Evolutionary conservation across 2,329 filamentous ascomycete species (phyloP).

Genomic region (Knufia petricola): DNA sequence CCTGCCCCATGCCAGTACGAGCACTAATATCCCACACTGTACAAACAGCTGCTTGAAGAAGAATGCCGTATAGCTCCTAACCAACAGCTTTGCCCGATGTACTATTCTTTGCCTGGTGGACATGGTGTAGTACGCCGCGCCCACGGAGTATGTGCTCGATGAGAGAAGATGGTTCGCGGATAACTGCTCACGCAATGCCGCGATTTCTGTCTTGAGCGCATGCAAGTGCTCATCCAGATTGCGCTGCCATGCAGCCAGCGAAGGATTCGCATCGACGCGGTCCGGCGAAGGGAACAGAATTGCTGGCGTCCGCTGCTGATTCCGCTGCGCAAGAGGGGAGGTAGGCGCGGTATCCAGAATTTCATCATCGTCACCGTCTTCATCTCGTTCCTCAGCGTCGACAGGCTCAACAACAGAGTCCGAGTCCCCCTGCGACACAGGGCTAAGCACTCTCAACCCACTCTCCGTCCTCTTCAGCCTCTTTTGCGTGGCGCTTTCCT

Average conservation of each 20-base stretch:
- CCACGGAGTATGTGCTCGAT: slow-evolving; percentile 13
- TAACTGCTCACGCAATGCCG: slow-evolving; percentile 84
- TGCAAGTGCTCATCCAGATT: slow-evolving; percentile 75
- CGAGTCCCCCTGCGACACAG: slow-evolving; percentile 58
- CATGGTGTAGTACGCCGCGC: slow-evolving; percentile 27
- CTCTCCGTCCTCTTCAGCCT: slow-evolving; percentile 2
- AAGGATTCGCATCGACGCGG: slow-evolving; percentile 22
- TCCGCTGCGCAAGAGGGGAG: background rate
- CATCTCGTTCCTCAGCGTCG: slow-evolving; percentile 31
- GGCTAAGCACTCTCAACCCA: slow-evolving; percentile 62
- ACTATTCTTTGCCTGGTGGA: slow-evolving; percentile 5
- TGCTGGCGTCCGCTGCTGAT: slow-evolving; percentile 11
- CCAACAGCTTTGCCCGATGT: slow-evolving; percentile 1
- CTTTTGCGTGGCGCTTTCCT: slow-evolving; percentile 6
- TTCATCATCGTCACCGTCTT: slow-evolving; percentile 24
- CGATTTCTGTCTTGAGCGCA: slow-evolving; percentile 84
- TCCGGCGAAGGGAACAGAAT: slow-evolving; percentile 16
- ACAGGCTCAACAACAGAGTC: slow-evolving; percentile 26
- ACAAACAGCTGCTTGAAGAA: slow-evolving; percentile 61
- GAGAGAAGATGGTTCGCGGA: slow-evolving; percentile 57
- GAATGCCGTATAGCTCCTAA: background rate
- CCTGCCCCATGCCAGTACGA: slow-evolving; percentile 34
- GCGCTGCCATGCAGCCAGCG: slow-evolving; percentile 60
- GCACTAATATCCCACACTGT: slow-evolving; percentile 50
- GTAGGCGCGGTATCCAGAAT: slow-evolving; percentile 7